These are phyloP conservation scores for Talaromyces piceae DNA, from an alignment of 2,329 filamentous ascomycete genomes.

Conservation along the genomic window DNA sequence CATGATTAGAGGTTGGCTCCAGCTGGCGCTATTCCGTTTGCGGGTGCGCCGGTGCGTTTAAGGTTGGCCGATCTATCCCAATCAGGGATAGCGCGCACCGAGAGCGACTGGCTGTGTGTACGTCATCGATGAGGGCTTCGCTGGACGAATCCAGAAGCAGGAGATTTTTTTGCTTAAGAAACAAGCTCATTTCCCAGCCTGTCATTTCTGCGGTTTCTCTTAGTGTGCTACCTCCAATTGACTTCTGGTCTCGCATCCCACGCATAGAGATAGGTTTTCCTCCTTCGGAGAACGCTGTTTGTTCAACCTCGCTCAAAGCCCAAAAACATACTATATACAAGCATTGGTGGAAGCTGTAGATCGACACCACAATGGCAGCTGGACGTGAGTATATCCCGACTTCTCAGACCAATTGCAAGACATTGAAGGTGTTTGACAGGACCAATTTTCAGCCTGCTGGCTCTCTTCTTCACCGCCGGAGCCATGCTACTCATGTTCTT, in stretches of 20 bases:
- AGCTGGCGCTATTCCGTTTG: not conserved
- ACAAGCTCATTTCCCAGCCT: not conserved
- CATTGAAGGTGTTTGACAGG: too few species aligned
- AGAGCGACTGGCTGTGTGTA: too few species aligned
- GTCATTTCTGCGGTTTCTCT: not conserved
- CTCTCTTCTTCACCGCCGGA: conserved; percentile 55
- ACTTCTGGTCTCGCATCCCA: not conserved
- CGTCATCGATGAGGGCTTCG: not conserved
- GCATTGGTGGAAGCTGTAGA: not conserved
- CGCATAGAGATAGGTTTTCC: not conserved
- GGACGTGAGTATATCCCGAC: conserved; percentile 3
- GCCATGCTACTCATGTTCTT: conserved; percentile 59
- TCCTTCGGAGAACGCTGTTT: not conserved
- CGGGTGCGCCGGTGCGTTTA: not conserved
- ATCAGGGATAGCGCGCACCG: not conserved
- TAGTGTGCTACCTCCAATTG: not conserved
- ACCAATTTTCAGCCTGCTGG: conserved; percentile 47
- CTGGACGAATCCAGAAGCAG: not conserved
- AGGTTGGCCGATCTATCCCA: not conserved
- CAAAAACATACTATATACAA: not conserved
- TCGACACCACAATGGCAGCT: conserved; percentile 6
- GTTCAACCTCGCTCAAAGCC: not conserved
- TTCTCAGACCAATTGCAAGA: too few species aligned
- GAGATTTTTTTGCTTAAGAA: not conserved
- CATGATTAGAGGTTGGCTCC: not conserved